phyloP scores from a whole-genome alignment of 225 moss, liverwort and hornwort species.

The Rhytidiadelphus loreus region DNA sequence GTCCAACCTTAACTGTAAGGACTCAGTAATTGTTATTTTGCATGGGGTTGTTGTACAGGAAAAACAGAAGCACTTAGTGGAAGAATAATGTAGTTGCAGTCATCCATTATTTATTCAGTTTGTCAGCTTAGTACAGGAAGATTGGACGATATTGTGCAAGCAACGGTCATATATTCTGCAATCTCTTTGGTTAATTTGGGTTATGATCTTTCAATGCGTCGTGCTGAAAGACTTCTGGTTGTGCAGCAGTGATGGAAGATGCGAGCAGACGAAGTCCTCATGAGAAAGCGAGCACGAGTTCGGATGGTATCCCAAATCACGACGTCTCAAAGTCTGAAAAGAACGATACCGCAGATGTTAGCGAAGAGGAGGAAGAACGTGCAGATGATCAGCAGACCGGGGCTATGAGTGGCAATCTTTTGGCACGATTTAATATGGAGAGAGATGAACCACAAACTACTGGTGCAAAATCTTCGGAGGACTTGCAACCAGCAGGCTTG shows the following conservation, averaged over 20 bases:
- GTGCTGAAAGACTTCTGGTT: not conserved
- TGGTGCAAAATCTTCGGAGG: not conserved
- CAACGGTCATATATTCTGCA: not conserved
- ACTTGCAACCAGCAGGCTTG: not conserved
- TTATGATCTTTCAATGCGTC: not conserved
- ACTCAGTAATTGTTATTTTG: not conserved
- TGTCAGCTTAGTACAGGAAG: not conserved
- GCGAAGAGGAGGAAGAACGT: not conserved
- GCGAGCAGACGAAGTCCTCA: not conserved
- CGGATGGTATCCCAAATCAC: not conserved
- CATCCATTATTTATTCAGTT: not conserved
- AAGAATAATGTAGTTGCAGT: not conserved
- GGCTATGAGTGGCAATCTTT: constrained; percentile 1
- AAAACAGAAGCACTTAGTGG: not conserved
- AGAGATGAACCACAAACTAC: not conserved
- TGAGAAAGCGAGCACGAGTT: not conserved
- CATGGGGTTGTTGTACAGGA: not conserved
- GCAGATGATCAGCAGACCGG: not conserved
- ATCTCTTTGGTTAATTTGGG: not conserved
- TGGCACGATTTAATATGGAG: constrained; percentile 18
- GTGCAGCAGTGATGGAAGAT: not conserved
- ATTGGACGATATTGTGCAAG: not conserved
- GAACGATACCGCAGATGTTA: not conserved
- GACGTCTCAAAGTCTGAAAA: not conserved
- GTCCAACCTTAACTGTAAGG: not conserved